Evolutionary conservation across 2,329 filamentous ascomycete genomes (phyloP).

Genomic region (Calonectria hawksworthii): DNA sequence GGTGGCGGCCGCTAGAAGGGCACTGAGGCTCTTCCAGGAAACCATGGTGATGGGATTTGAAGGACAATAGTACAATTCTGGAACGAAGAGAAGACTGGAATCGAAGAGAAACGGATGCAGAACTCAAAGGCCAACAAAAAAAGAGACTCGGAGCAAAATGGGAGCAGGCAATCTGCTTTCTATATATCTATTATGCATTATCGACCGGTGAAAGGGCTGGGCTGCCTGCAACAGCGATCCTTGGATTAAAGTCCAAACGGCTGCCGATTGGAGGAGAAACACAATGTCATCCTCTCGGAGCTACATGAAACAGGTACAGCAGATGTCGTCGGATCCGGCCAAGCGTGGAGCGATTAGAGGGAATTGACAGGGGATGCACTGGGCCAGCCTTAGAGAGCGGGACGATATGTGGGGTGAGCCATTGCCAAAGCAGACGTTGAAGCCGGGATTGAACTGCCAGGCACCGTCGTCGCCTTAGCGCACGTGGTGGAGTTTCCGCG

Average conservation of each 20-base stretch:
- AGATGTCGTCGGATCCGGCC: neutral
- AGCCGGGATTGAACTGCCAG: neutral
- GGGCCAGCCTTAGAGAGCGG: constrained; percentile 3
- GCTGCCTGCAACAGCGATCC: neutral
- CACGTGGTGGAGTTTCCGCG: neutral
- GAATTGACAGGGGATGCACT: neutral
- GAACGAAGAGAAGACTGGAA: neutral
- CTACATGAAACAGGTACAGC: constrained; percentile 37
- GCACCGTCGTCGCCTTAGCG: neutral
- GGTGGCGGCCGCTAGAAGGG: constrained; percentile 46
- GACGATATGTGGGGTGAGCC: neutral
- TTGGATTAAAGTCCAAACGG: constrained; percentile 24
- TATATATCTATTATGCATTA: neutral
- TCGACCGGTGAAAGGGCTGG: neutral
- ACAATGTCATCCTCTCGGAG: constrained; percentile 21
- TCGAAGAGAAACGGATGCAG: neutral
- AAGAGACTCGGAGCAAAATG: constrained; percentile 3
- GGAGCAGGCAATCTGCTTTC: constrained; percentile 19
- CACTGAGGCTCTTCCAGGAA: constrained; percentile 38
- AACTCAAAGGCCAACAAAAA: neutral
- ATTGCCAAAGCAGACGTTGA: neutral
- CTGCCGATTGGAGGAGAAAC: constrained; percentile 46
- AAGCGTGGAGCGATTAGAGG: neutral
- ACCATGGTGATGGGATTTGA: constrained; percentile 35
- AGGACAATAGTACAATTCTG: neutral